These are phyloP conservation scores for Streptanthus diversifolius DNA, from an alignment of 345 rosid species.

Conservation along the genomic window DNA sequence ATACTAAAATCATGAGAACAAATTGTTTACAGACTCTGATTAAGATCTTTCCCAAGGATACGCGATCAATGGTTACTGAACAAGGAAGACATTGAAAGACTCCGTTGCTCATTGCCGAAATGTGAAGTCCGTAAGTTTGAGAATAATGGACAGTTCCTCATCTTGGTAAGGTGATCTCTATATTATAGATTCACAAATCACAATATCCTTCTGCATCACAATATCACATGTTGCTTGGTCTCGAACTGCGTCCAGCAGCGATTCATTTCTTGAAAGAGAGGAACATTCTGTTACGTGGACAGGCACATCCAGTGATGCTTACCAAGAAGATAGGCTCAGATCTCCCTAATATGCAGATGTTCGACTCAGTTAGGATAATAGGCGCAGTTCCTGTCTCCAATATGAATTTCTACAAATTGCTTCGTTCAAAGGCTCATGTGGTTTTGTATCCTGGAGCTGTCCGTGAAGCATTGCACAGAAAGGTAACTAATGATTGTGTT, in stretches of 20 bases:
- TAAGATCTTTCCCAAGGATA: slow-evolving; percentile 55
- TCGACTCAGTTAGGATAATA: slow-evolving; percentile 42
- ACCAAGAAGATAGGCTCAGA: slow-evolving; percentile 34
- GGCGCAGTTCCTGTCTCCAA: slow-evolving; percentile 74
- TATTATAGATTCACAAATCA: too few relatives aligned
- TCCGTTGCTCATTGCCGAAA: slow-evolving; percentile 37
- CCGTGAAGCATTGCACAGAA: slow-evolving; percentile 70
- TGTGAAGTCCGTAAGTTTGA: slow-evolving; percentile 52
- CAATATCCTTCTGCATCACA: too few relatives aligned
- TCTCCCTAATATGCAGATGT: slow-evolving; percentile 36
- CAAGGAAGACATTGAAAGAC: slow-evolving; percentile 58
- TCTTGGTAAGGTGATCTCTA: slow-evolving; percentile 55
- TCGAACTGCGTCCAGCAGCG: slow-evolving; percentile 44
- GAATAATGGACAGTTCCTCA: slow-evolving; percentile 61
- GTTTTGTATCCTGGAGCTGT: slow-evolving; percentile 68
- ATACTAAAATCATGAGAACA: background rate
- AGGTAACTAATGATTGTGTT: slow-evolving; percentile 35
- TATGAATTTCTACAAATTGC: slow-evolving; percentile 53
- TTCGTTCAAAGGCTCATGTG: slow-evolving; percentile 62
- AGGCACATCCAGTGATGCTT: slow-evolving; percentile 65
- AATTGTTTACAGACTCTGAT: slow-evolving; percentile 48
- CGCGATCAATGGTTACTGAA: slow-evolving; percentile 70
- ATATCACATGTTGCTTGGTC: slow-evolving; percentile 72
- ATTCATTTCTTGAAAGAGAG: slow-evolving; percentile 48
- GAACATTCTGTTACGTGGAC: slow-evolving; percentile 59